Conservation (phyloP, 208 protist species). For the Crithidia fasciculata region DNA sequence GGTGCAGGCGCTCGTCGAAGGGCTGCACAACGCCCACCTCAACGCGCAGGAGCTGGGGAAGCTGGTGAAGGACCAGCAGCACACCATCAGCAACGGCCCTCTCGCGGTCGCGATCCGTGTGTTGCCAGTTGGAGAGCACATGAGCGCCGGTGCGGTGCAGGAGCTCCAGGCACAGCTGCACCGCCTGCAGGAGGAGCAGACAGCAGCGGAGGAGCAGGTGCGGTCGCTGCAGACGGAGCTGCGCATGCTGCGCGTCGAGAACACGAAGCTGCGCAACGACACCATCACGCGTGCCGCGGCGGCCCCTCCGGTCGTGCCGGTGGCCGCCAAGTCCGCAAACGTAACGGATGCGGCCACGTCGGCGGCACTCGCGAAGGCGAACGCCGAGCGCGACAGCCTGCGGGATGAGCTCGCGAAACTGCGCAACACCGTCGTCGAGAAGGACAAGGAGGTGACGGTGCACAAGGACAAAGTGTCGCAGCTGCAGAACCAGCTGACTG, state of each 20-base stretch:
- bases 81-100: constrained; percentile 56
- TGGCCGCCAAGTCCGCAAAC: not conserved
- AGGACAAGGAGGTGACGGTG: constrained; percentile 56
- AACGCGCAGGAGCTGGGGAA: constrained; percentile 65
- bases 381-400: constrained; percentile 44
- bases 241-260: constrained; percentile 24
- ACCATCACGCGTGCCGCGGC: not conserved
- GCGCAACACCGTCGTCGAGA: constrained; percentile 43
- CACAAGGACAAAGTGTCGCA: constrained; percentile 40
- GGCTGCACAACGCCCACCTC: constrained; percentile 61
- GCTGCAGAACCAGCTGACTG: constrained; percentile 26
- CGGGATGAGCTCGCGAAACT: constrained; percentile 43
- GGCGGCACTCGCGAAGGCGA: constrained; percentile 26
- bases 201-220: constrained; percentile 21
- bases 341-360: constrained; percentile 12
- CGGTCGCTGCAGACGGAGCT: constrained; percentile 24
- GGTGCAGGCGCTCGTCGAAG: constrained; percentile 71
- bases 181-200: constrained; percentile 33
- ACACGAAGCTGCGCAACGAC: constrained; percentile 26
- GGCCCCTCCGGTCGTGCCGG: not conserved
- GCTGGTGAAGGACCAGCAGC: constrained; percentile 69
- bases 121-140: constrained; percentile 35
- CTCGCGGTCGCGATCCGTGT: constrained; percentile 49
- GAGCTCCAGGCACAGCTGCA: constrained; percentile 58
- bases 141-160: constrained; percentile 24